phyloP scores from a whole-genome alignment of 73 alveolate species.

The Diophrys sp. region DNA sequence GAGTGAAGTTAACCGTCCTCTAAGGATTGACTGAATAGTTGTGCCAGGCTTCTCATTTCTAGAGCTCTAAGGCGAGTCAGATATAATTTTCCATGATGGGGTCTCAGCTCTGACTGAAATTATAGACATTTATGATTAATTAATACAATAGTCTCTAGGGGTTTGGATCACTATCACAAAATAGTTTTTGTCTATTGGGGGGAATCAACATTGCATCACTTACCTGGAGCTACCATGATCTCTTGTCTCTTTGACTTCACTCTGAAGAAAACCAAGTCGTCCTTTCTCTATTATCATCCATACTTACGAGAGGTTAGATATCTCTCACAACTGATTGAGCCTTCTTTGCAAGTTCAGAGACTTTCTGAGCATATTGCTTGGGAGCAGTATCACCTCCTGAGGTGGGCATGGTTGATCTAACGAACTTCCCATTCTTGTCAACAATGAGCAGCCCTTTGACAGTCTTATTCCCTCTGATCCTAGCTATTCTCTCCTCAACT shows the following conservation, averaged over 20 bases:
- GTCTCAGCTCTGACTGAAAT: too few species aligned
- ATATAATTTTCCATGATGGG: too few species aligned
- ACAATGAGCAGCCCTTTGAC: conserved; percentile 79
- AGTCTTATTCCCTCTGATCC: conserved; percentile 77
- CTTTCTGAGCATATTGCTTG: conserved; percentile 67
- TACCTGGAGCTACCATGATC: conserved; percentile 97
- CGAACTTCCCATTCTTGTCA: conserved; percentile 71
- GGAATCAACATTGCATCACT: too few species aligned
- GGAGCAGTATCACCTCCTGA: conserved; percentile 61
- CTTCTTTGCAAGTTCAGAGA: conserved; percentile 76
- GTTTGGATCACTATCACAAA: conserved; percentile 90
- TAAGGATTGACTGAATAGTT: too few species aligned
- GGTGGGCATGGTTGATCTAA: conserved; percentile 70
- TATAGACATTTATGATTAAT: too few species aligned
- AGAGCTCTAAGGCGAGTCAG: too few species aligned
- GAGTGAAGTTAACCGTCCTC: too few species aligned
- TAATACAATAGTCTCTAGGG: conserved; percentile 14
- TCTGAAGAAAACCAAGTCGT: conserved; percentile 94
- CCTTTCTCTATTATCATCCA: conserved; percentile 37
- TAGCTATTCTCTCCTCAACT: conserved; percentile 78
- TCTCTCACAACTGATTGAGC: conserved; percentile 84
- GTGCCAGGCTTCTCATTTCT: too few species aligned
- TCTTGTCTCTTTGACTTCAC: conserved; percentile 94
- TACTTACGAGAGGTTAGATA: conserved; percentile 60
- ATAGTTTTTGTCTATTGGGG: too few species aligned